These are phyloP conservation scores for Gloeostereum incarnatum DNA, from an alignment of 768 basidiomycete species.

Conservation along the genomic window DNA sequence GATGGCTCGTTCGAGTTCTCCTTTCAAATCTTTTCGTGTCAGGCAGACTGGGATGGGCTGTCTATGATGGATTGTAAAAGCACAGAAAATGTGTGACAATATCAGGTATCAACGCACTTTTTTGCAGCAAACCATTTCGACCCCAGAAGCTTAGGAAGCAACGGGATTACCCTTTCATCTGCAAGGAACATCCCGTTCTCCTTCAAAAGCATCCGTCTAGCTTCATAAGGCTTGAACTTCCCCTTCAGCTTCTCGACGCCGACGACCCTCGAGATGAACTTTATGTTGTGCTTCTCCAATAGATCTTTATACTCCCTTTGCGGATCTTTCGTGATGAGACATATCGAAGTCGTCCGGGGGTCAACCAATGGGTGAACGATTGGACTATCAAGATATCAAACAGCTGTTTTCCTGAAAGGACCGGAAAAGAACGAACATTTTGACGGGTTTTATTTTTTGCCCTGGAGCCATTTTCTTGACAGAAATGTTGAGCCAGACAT, in stretches of 20 bases:
- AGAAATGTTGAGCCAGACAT: constrained; percentile 83
- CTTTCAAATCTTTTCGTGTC: constrained; percentile 82
- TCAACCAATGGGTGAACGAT: constrained; percentile 78
- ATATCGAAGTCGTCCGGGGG: constrained; percentile 72
- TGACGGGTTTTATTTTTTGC: constrained; percentile 70
- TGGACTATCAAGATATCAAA: constrained; percentile 32
- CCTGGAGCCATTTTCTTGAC: constrained; percentile 75
- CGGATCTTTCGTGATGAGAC: constrained; percentile 92
- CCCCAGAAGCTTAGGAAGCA: constrained; percentile 82
- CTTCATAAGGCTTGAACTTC: constrained; percentile 82
- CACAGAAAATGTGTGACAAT: too few relatives aligned
- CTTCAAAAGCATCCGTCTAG: constrained; percentile 72
- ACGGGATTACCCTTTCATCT: constrained; percentile 83
- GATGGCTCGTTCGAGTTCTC: constrained; percentile 86
- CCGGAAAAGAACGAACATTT: constrained; percentile 52
- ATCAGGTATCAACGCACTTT: constrained; percentile 79
- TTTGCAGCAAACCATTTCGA: constrained; percentile 91
- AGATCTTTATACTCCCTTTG: constrained; percentile 96
- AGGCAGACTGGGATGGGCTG: constrained; percentile 95
- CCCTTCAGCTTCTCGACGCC: constrained; percentile 90
- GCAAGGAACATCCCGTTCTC: constrained; percentile 92
- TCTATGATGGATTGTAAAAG: too few relatives aligned
- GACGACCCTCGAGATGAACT: constrained; percentile 87
- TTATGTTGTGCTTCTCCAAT: constrained; percentile 65
- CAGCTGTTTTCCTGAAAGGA: constrained; percentile 1